Base-by-base conservation (phyloP, 352 stramenopile species). In the Pythium utonaiense region DNA sequence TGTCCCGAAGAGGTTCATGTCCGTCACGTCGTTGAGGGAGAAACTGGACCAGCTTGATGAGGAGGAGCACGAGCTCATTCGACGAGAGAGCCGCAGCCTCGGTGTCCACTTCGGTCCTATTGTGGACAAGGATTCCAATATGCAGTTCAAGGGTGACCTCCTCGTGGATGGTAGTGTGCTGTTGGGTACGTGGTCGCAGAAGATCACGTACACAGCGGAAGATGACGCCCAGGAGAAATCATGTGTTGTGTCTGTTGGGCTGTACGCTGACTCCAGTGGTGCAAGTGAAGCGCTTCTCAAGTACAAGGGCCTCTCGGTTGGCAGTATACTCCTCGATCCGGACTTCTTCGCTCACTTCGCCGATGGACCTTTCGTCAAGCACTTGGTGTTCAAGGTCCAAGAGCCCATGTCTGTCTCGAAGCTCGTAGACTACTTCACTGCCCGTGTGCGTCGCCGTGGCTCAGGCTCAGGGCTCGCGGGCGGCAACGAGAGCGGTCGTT, bases 291-390 rank as follows among this genome's bases (percentile, higher is more conserved):
- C 71, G 17, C 62, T 93, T 40, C 70, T 93, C 27, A 90, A 89
- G 69, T 93, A 89, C 67, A 93, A 93, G 60, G 83, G 83, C 0
- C 58, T 91, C 12, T 91, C 81, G 0, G 75, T 91, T 10, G 83
- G 83, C 12, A 91, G 83, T 53, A 87, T 93, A 36, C 57, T 89
- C 1, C 77, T 90, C 33, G 80, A 93, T 48, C 80, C 78, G 0
- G 77, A 93, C 59, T 93, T 89, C 57, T 90, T 89, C 47, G 67
- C 65, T 30, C 77, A 74, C 8, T 93, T 93, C 40, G 75, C 80
- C 3, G 66, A 66, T 22, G 77, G 83, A 22, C 64, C 70, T 12
- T 93, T 93, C 48, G 55, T 64, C 8, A 93, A 89, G 61, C 77
- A 89, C 52, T 54, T 93, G 17, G 68, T 89, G 7, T 81, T 92